phyloP scores from a whole-genome alignment of 257 asterid species.

The Solanum rostratum region DNA sequence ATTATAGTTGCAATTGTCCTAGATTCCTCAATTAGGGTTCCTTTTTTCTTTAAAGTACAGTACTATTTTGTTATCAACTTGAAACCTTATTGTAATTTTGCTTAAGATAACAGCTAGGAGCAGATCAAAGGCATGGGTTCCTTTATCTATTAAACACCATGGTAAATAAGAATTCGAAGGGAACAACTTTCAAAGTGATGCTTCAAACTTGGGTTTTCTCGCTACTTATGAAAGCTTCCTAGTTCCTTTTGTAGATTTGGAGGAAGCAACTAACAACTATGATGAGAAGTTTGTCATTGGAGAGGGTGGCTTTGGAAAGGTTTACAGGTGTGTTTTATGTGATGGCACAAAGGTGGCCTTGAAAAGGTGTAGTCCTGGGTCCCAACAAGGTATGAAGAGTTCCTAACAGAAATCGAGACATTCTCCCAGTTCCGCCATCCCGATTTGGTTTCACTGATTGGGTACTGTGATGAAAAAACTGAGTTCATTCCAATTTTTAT shows the following conservation, averaged over 20 bases:
- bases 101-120: neutral
- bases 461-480: neutral
- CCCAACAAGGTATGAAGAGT: neutral
- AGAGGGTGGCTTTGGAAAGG: slow-evolving; percentile 9
- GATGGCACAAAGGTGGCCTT: slow-evolving; percentile 9
- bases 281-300: neutral
- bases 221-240: neutral
- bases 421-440: neutral
- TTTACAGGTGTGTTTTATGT: neutral
- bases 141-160: neutral
- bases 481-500: neutral
- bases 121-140: no score
- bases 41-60: no score
- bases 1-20: no score
- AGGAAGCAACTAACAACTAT: neutral
- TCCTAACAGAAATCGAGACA: neutral
- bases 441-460: neutral
- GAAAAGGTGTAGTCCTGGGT: neutral
- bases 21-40: no score
- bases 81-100: neutral
- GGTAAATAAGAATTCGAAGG: neutral
- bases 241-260: neutral
- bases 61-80: no score
- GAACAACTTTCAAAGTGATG: no score
- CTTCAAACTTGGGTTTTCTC: neutral